These are phyloP conservation scores for Syncephalastrum contaminatum DNA, from an alignment of 371 early-diverging fungal species.

Conservation along the genomic window DNA sequence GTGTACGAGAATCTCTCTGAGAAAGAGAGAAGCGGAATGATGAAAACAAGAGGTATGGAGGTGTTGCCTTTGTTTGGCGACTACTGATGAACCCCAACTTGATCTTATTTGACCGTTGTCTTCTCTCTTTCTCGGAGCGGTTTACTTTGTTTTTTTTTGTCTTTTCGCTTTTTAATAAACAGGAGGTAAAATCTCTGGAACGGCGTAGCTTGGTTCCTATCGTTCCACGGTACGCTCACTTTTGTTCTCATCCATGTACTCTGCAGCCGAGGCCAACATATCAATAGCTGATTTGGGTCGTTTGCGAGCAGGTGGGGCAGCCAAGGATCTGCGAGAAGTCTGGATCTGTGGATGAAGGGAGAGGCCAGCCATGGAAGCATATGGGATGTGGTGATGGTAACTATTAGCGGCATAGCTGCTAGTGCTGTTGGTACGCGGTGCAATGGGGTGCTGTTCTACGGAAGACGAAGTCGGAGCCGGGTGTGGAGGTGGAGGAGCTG, in stretches of 20 bases:
- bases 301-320: slow-evolving; percentile 9
- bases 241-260: slow-evolving; percentile 8
- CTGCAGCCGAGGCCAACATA: slow-evolving; percentile 13
- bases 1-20: neutral
- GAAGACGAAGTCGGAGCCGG: neutral
- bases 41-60: slow-evolving; percentile 13
- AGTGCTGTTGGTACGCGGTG: too few species aligned
- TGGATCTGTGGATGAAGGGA: too few species aligned
- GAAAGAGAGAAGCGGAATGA: slow-evolving; percentile 9
- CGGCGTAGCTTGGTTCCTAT: too few species aligned
- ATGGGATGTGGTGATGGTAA: too few species aligned
- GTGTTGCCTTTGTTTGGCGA: slow-evolving; percentile 3
- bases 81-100: slow-evolving; percentile 16
- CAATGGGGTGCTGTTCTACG: too few species aligned
- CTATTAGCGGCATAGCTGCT: too few species aligned
- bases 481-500: slow-evolving; percentile 1
- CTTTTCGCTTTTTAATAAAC: slow-evolving; percentile 1
- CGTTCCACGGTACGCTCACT: slow-evolving; percentile 1
- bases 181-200: neutral
- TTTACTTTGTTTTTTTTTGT: neutral
- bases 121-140: neutral
- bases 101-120: slow-evolving; percentile 25
- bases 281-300: slow-evolving; percentile 16
- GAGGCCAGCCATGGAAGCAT: too few species aligned
- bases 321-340: neutral